phyloP scores from a whole-genome alignment of 352 stramenopile genomes.

The Globisporangium echinulatum region DNA sequence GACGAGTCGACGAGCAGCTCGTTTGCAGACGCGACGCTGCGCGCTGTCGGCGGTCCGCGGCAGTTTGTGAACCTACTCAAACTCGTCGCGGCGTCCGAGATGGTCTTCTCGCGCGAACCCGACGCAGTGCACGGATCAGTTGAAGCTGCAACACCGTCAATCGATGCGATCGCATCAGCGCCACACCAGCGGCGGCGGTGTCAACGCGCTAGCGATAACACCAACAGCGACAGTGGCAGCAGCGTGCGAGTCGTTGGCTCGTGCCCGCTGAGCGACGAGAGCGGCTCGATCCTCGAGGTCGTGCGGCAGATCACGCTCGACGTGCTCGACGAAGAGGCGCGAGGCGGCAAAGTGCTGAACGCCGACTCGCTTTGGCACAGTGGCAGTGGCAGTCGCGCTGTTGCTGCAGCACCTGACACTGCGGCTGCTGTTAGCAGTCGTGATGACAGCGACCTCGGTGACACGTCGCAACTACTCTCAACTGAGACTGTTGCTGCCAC shows the following conservation, averaged over 20 bases:
- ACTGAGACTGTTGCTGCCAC: neutral
- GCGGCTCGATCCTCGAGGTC: constrained; percentile 38
- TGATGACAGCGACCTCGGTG: neutral
- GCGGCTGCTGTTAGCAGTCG: neutral
- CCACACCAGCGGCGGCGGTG: neutral
- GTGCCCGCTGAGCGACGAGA: constrained; percentile 16
- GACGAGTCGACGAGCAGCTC: constrained; percentile 3
- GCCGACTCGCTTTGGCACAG: constrained; percentile 10
- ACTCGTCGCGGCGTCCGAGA: constrained; percentile 73
- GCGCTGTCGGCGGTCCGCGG: constrained; percentile 50
- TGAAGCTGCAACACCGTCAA: neutral
- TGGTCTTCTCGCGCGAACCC: constrained; percentile 33
- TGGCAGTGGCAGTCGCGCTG: neutral
- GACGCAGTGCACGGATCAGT: neutral
- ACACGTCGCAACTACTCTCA: neutral
- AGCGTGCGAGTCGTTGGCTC: neutral
- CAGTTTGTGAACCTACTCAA: constrained; percentile 82
- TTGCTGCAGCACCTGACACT: neutral
- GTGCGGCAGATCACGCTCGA: constrained; percentile 42
- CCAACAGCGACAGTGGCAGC: neutral
- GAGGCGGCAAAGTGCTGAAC: constrained; percentile 21
- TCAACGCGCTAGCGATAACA: neutral
- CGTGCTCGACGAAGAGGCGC: constrained; percentile 55
- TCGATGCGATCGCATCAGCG: neutral
- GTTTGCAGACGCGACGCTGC: constrained; percentile 33